phyloP scores from a whole-genome alignment of 2,329 filamentous ascomycete genomes.

The Penicillium sp. region DNA sequence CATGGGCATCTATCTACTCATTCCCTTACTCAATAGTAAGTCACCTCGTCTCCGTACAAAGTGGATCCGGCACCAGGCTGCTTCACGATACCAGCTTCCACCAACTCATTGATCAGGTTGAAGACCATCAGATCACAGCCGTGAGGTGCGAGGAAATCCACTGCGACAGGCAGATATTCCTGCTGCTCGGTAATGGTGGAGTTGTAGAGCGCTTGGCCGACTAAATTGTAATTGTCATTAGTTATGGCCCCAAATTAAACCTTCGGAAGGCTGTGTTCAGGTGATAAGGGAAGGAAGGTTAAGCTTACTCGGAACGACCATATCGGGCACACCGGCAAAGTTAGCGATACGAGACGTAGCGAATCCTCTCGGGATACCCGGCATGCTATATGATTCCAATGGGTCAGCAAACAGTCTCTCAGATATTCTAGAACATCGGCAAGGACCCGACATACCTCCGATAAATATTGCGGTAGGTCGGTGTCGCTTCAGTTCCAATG shows the following conservation, averaged over 20 bases:
- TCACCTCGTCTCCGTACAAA: not conserved
- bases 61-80: not conserved
- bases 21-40: not conserved
- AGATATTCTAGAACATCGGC: no score
- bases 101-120: slow-evolving; percentile 53
- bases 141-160: slow-evolving; percentile 57
- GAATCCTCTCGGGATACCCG: not conserved
- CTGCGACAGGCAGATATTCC: slow-evolving; percentile 57
- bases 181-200: slow-evolving; percentile 41
- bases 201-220: slow-evolving; percentile 37
- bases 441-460: not conserved
- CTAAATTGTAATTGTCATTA: not conserved
- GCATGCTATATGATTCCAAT: not conserved
- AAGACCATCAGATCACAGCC: slow-evolving; percentile 62
- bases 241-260: not conserved
- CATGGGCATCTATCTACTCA: not conserved
- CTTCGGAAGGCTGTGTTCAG: not conserved
- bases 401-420: not conserved
- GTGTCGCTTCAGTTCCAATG: not conserved
- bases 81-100: not conserved
- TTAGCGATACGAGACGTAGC: not conserved
- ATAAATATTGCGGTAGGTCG: not conserved
- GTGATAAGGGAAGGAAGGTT: not conserved
- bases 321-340: not conserved
- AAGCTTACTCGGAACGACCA: not conserved